Conservation (phyloP, 2,329 filamentous ascomycete species). For the Neofusicoccum cordaticola region DNA sequence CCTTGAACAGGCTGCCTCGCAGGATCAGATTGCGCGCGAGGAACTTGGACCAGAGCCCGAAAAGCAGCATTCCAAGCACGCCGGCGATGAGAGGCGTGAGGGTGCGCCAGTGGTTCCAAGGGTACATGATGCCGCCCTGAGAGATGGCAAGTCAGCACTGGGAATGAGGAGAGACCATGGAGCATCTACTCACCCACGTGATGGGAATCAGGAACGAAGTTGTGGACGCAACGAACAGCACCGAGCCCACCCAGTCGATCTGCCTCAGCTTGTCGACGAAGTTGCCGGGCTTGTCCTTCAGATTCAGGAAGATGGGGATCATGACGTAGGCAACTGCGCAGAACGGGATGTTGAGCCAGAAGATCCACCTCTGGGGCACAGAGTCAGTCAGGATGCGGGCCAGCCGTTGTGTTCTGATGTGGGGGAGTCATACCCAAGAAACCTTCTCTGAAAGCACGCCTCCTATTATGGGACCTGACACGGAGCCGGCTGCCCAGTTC, state of each 20-base stretch:
- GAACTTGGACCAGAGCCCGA: slow-evolving; percentile 25
- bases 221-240: slow-evolving; percentile 56
- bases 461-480: slow-evolving; percentile 35
- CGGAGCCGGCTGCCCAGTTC: slow-evolving; percentile 31
- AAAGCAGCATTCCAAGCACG: slow-evolving; percentile 22
- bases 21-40: slow-evolving; percentile 27
- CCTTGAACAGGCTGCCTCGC: slow-evolving; percentile 29
- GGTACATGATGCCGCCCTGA: slow-evolving; percentile 28
- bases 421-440: slow-evolving; percentile 20
- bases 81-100: slow-evolving; percentile 24
- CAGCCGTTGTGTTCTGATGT: background rate
- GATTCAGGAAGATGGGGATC: slow-evolving; percentile 45
- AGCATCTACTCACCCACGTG: slow-evolving; percentile 41
- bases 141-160: background rate
- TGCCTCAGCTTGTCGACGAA: slow-evolving; percentile 45
- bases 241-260: slow-evolving; percentile 60
- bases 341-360: slow-evolving; percentile 56
- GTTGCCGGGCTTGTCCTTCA: slow-evolving; percentile 25
- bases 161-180: slow-evolving; percentile 14
- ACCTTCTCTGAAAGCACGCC: slow-evolving; percentile 25
- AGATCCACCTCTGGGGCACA: slow-evolving; percentile 34
- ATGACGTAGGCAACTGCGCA: slow-evolving; percentile 43
- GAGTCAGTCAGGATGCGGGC: background rate
- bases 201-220: slow-evolving; percentile 57
- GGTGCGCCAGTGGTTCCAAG: slow-evolving; percentile 24